These are phyloP conservation scores for Vitis hybrid DNA, from an alignment of 177 flowering plant species.

Conservation along the genomic window DNA sequence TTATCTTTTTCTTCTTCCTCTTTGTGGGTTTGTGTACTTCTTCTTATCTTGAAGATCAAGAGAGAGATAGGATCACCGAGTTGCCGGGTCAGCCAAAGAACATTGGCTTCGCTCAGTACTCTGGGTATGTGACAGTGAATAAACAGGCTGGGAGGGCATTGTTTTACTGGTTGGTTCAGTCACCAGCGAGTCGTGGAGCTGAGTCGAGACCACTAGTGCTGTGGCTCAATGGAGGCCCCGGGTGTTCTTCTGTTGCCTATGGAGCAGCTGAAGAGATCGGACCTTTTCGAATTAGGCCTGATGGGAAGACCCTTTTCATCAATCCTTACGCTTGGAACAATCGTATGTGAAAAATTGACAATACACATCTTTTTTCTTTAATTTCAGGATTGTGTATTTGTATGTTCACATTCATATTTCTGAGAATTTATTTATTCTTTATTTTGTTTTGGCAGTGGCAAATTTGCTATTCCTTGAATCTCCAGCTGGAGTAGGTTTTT, in stretches of 20 bases:
- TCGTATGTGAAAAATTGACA: slow-evolving; percentile 35
- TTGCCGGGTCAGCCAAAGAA: slow-evolving; percentile 84
- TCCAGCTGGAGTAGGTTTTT: slow-evolving; percentile 97
- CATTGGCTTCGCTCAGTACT: slow-evolving; percentile 71
- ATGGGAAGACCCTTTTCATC: slow-evolving; percentile 68
- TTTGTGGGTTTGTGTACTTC: slow-evolving; percentile 23
- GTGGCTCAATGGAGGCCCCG: slow-evolving; percentile 99
- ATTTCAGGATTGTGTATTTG: background rate
- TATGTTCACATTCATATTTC: background rate
- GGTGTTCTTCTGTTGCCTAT: slow-evolving; percentile 92
- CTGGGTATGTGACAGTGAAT: slow-evolving; percentile 89
- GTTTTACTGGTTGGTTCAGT: slow-evolving; percentile 88
- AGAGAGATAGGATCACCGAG: slow-evolving; percentile 53
- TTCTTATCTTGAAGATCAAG: slow-evolving; percentile 40
- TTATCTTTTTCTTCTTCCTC: slow-evolving; percentile 31
- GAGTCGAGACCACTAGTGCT: slow-evolving; percentile 70
- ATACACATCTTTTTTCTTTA: background rate
- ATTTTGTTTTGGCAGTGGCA: slow-evolving; percentile 58
- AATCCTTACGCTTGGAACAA: slow-evolving; percentile 92
- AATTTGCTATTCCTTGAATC: slow-evolving; percentile 95
- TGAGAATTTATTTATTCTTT: background rate
- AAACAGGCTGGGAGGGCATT: slow-evolving; percentile 73
- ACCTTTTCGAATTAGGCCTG: slow-evolving; percentile 67
- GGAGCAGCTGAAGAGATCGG: slow-evolving; percentile 93
- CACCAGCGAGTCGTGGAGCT: slow-evolving; percentile 45